These are phyloP conservation scores for Podospora comata DNA, from an alignment of 495 filamentous ascomycete genomes.

Conservation along the genomic window DNA sequence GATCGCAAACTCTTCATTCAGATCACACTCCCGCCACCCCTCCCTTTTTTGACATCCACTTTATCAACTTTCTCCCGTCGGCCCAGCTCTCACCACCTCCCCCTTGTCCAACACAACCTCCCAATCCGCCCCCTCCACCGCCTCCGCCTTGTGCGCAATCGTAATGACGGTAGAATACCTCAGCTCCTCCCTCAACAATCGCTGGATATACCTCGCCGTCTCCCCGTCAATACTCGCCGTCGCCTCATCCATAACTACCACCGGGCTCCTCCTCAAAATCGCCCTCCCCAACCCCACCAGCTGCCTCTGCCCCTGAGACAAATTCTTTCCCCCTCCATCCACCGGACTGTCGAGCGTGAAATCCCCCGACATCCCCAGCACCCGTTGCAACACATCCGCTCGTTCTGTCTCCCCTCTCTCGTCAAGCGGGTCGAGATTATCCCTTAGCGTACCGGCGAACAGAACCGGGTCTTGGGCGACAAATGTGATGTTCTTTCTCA, in stretches of 20 bases:
- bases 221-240: constrained; percentile 82
- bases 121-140: constrained; percentile 71
- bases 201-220: constrained; percentile 74
- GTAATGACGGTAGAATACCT: constrained; percentile 76
- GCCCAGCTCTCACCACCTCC: constrained; percentile 39
- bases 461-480: constrained; percentile 62
- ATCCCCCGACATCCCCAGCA: constrained; percentile 33
- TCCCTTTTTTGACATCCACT: no score
- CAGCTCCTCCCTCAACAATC: constrained; percentile 71
- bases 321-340: constrained; percentile 56
- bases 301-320: constrained; percentile 61
- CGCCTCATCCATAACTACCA: constrained; percentile 72
- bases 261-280: constrained; percentile 54
- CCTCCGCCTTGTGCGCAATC: constrained; percentile 80
- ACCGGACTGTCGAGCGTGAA: constrained; percentile 48
- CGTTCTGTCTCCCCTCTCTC: constrained; percentile 48
- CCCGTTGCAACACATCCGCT: constrained; percentile 42
- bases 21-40: not conserved
- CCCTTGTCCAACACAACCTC: constrained; percentile 70
- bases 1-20: not conserved
- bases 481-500: constrained; percentile 56
- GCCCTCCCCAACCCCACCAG: constrained; percentile 58
- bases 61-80: constrained; percentile 5
- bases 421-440: constrained; percentile 54
- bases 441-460: constrained; percentile 54